Evolutionary conservation across 768 basidiomycete species (phyloP), one percentile per base, ranked within the genome.

Genomic region (Termitomyces sp.): DNA sequence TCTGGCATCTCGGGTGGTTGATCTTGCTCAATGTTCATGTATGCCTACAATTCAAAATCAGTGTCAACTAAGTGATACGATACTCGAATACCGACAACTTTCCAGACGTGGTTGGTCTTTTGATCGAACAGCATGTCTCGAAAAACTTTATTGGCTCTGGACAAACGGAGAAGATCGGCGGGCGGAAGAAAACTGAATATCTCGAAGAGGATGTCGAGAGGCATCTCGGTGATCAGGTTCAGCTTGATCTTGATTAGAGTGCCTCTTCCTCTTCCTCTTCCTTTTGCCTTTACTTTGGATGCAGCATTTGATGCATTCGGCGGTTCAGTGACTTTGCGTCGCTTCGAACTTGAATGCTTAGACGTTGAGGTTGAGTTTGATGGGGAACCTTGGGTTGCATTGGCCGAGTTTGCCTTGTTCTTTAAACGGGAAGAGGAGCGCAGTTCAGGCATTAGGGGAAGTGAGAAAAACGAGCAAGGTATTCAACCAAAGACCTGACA

Each of bases 151-250:
- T 64, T 71, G 2, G 75, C 68, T 43, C 73, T 60, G 0, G 74
- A 69, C 7, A 79, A 64, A 51, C 66, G 63, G n/a, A 81, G 63
- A 10, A 80, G 61, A 55, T 80, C 76, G 13, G 63, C 27, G n/a
- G 76, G 76, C 27, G 69, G 56, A 7, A 79, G 63, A 33, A 72
- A 62, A 10, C 64, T 60, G 53, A 76, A 71, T 20, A 77, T 73
- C 68, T 80, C 68, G 10, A 66, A 59, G n/a, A 72, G 61, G 5
- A 72, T 59, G 41, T 74, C 72, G 23, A 73, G 36, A 11, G 70
- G 71, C 45, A 73, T 65, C 52, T 73, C 70, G 7, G 64, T 68
- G 45, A 73, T 63, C 31, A 27, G 60, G 44, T 36, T 58, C 55
- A 39, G 69, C 56, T 22, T 67, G 58, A n/a, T 16, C 68, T 68